These are phyloP conservation scores for Ensete glaucum DNA, from an alignment of 176 grass and related monocot genomes.

Conservation along the genomic window DNA sequence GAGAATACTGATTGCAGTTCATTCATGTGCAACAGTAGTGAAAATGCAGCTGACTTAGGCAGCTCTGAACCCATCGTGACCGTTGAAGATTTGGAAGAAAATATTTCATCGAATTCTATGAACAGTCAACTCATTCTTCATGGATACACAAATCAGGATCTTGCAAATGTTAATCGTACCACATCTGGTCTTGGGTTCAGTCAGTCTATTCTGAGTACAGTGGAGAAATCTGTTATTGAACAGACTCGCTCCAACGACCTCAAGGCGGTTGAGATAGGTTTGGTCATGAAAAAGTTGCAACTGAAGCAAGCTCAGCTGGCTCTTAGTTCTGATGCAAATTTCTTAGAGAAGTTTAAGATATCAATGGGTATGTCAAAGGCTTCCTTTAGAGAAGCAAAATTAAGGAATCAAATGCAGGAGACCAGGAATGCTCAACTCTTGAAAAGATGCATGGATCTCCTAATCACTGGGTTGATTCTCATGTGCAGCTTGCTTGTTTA, in stretches of 20 bases:
- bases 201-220: slow-evolving; percentile 45
- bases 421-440: slow-evolving; percentile 48
- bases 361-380: slow-evolving; percentile 79
- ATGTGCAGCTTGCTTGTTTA: slow-evolving; percentile 69
- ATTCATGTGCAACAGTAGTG: slow-evolving; percentile 21
- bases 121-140: slow-evolving; percentile 32
- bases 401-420: slow-evolving; percentile 71
- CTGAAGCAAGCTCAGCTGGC: slow-evolving; percentile 66
- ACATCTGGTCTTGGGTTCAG: slow-evolving; percentile 24
- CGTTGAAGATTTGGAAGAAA: slow-evolving; percentile 19
- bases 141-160: slow-evolving; percentile 31
- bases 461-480: slow-evolving; percentile 73
- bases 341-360: slow-evolving; percentile 72
- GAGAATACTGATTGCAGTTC: slow-evolving; percentile 23
- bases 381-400: slow-evolving; percentile 67
- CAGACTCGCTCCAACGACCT: slow-evolving; percentile 70
- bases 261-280: slow-evolving; percentile 72
- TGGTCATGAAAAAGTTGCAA: slow-evolving; percentile 67
- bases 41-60: neutral
- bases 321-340: slow-evolving; percentile 54
- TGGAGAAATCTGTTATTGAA: slow-evolving; percentile 69
- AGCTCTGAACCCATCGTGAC: neutral
- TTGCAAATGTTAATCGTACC: slow-evolving; percentile 24
- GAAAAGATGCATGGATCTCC: slow-evolving; percentile 63
- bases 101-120: neutral